Conservation (phyloP, 257 asterid genomes). For the Salvia hispanica region DNA sequence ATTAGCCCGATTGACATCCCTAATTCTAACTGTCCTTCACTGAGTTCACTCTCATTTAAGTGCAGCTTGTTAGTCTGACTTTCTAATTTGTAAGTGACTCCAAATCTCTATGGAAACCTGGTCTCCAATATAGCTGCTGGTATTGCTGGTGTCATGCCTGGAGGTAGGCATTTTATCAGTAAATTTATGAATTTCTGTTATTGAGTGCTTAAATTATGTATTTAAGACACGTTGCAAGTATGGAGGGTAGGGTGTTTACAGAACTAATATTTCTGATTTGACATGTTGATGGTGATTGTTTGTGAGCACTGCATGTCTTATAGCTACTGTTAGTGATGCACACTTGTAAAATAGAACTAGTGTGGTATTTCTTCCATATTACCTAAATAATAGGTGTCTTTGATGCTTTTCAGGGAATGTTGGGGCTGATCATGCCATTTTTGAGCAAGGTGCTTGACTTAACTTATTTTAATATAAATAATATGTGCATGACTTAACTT, state of each 20-base stretch:
- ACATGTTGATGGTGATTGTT: conserved; percentile 3
- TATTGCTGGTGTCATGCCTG: conserved; percentile 99
- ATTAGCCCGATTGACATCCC: too few species aligned
- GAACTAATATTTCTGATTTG: neutral
- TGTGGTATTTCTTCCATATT: neutral
- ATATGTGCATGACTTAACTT: too few species aligned
- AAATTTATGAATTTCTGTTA: neutral
- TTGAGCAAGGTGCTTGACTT: conserved; percentile 83
- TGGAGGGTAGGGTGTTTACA: neutral
- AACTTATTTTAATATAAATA: too few species aligned
- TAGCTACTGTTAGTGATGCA: neutral
- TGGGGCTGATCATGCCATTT: conserved; percentile 90
- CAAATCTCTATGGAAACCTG: conserved; percentile 92
- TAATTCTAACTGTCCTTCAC: neutral
- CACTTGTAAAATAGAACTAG: conserved; percentile 2
- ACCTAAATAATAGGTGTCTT: neutral
- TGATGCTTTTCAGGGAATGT: conserved; percentile 68
- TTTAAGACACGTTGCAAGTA: neutral
- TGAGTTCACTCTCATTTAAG: neutral
- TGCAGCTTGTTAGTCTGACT: conserved; percentile 12
- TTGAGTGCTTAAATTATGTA: neutral
- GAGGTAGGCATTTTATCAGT: conserved; percentile 47
- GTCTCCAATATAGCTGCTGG: conserved; percentile 95
- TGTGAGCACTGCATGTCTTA: neutral
- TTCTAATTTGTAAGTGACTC: conserved; percentile 71